Evolutionary conservation across 2,329 filamentous ascomycete genomes (phyloP).

Genomic region (Aspergillus floridensis): DNA sequence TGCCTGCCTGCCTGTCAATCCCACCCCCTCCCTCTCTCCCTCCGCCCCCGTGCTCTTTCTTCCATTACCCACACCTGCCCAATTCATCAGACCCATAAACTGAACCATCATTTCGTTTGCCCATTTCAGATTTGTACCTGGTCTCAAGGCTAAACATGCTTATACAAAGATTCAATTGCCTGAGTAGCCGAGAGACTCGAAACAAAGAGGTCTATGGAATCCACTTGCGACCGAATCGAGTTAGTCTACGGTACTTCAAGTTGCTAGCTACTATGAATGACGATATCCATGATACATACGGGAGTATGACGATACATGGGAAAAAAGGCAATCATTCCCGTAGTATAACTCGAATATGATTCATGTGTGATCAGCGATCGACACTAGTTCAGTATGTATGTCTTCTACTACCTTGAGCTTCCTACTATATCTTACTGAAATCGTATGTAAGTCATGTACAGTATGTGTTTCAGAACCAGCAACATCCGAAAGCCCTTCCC

Average conservation of each 20-base stretch:
- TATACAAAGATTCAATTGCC: background rate
- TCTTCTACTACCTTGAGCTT: background rate
- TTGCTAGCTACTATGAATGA: background rate
- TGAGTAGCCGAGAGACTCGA: background rate
- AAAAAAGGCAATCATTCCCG: background rate
- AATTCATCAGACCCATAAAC: background rate
- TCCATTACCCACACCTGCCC: constrained; percentile 1
- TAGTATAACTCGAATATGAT: background rate
- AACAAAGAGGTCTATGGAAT: background rate
- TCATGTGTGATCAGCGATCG: background rate
- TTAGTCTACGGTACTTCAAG: too few relatives aligned
- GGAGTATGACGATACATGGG: background rate
- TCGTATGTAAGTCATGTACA: background rate
- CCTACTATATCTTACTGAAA: background rate
- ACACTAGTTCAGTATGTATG: background rate
- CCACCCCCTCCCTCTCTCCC: background rate
- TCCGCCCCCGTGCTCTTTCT: background rate
- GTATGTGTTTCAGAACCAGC: background rate
- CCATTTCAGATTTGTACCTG: background rate
- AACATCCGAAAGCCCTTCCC: background rate
- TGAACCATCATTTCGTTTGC: background rate
- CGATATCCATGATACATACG: background rate
- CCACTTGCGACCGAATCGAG: background rate
- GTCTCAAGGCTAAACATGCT: background rate
- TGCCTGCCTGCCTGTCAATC: background rate